These are phyloP conservation scores for Trichoderma sp. DNA, from an alignment of 2,329 filamentous ascomycete species.

Conservation along the genomic window DNA sequence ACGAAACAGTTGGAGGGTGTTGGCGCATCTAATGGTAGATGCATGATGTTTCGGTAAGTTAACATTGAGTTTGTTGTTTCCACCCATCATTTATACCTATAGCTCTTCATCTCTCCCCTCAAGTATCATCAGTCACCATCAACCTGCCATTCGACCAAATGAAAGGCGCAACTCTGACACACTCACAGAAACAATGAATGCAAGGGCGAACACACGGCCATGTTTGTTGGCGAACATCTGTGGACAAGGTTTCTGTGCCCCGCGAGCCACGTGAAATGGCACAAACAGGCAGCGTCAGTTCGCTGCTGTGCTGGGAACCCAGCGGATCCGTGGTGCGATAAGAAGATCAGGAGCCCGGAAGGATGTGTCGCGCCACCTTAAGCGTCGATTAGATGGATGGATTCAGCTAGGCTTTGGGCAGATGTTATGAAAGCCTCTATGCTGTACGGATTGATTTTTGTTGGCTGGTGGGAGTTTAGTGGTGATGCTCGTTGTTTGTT, in stretches of 20 bases:
- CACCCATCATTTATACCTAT: background rate
- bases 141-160: background rate
- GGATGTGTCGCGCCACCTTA: background rate
- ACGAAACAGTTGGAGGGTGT: background rate
- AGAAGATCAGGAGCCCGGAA: background rate
- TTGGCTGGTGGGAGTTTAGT: background rate
- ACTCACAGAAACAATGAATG: background rate
- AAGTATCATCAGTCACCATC: background rate
- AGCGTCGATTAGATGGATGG: background rate
- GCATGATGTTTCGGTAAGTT: conserved; percentile 13
- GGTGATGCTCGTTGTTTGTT: background rate
- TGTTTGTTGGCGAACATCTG: conserved; percentile 1
- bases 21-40: background rate
- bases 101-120: background rate
- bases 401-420: no score
- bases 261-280: background rate
- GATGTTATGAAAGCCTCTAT: no score
- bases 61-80: background rate
- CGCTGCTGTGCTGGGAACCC: conserved; percentile 9
- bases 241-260: background rate
- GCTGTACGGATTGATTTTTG: no score
- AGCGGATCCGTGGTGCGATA: background rate
- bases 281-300: background rate
- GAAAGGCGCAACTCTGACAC: background rate
- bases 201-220: background rate